A percentile compares a stretch with the other conserved stretches of the same genome.
phyloP scores from a whole-genome alignment of 345 rosid species.

The Rhizophora apiculata region DNA sequence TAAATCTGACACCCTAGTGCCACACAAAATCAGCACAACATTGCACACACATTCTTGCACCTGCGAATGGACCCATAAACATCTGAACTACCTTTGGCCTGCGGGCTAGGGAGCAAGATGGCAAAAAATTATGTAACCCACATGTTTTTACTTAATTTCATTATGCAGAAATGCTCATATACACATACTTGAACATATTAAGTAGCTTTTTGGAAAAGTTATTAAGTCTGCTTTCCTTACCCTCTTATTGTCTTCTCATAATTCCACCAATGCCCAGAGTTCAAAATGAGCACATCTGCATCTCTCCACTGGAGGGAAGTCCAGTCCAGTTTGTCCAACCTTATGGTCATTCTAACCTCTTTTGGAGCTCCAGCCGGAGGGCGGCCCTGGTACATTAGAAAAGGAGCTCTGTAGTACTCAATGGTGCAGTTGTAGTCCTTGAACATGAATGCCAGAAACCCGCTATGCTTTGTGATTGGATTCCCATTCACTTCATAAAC shows the following conservation, averaged over 20 bases:
- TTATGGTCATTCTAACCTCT: conserved; percentile 55
- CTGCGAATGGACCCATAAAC: no score
- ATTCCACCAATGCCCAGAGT: conserved; percentile 97
- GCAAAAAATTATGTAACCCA: no score
- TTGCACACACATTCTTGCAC: no score
- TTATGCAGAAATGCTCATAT: no score
- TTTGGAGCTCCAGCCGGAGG: conserved; percentile 54
- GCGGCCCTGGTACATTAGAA: conserved; percentile 57
- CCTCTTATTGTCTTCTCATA: conserved; percentile 59
- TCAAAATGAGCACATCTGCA: conserved; percentile 71
- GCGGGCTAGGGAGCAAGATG: no score
- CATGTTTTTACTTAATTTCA: no score
- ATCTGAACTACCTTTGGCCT: no score
- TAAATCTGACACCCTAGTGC: no score
- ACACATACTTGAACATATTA: no score
- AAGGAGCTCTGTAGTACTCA: conserved; percentile 89
- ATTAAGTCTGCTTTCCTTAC: conserved; percentile 33
- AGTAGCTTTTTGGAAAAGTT: background rate
- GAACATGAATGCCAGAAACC: conserved; percentile 66
- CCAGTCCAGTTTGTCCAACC: conserved; percentile 71
- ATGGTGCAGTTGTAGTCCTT: conserved; percentile 78
- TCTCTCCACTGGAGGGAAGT: conserved; percentile 54
- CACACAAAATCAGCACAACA: no score
- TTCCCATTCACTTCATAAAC: conserved; percentile 69
- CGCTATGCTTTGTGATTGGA: conserved; percentile 85